Conservation (phyloP, 768 basidiomycete genomes). For the Baorangia bicolor region DNA sequence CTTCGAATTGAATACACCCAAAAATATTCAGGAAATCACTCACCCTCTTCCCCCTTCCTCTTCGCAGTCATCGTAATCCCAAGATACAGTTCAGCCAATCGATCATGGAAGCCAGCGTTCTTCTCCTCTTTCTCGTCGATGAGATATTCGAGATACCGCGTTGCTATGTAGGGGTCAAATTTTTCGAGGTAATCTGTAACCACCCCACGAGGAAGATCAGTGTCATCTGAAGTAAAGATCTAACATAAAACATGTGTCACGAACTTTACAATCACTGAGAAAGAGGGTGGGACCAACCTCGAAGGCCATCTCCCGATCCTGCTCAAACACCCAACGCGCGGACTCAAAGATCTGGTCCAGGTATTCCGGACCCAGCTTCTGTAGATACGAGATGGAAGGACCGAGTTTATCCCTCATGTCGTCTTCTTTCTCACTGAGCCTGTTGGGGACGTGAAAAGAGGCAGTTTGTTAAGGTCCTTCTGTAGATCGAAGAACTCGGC, state of each 20-base stretch:
- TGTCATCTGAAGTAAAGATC: slow-evolving; percentile 97
- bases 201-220: slow-evolving; percentile 75
- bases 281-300: slow-evolving; percentile 45
- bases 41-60: slow-evolving; percentile 59
- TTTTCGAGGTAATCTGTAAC: slow-evolving; percentile 79
- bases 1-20: neutral
- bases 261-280: neutral
- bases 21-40: slow-evolving; percentile 14
- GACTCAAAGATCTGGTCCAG: slow-evolving; percentile 78
- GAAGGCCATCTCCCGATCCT: slow-evolving; percentile 70
- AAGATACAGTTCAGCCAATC: slow-evolving; percentile 85
- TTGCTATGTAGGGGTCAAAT: slow-evolving; percentile 66
- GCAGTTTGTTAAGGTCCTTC: neutral
- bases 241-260: slow-evolving; percentile 27
- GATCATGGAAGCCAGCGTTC: slow-evolving; percentile 74
- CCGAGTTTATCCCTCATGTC: slow-evolving; percentile 76
- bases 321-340: slow-evolving; percentile 82
- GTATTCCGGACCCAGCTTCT: slow-evolving; percentile 84
- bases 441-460: slow-evolving; percentile 29
- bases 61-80: slow-evolving; percentile 60
- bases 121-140: slow-evolving; percentile 73
- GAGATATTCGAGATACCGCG: slow-evolving; percentile 82
- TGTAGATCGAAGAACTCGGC: neutral
- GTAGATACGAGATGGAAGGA: slow-evolving; percentile 87
- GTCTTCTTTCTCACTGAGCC: slow-evolving; percentile 74